Conservation (phyloP, 306 rosid genomes). For the Quercus gilva region DNA sequence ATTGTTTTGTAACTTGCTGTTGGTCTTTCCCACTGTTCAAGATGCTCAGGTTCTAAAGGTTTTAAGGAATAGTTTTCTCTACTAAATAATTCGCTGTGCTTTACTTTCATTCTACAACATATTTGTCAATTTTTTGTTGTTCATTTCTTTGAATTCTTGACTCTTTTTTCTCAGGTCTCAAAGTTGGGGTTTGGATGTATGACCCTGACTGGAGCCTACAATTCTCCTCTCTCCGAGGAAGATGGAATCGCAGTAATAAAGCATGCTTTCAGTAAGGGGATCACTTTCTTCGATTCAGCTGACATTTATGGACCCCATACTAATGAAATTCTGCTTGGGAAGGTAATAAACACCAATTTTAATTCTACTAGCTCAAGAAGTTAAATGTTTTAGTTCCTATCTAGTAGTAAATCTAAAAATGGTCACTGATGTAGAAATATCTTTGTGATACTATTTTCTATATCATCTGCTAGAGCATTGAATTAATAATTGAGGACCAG, state of each 20-base stretch:
- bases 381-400: too few species aligned
- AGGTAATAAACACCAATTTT: constrained; percentile 12
- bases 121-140: not conserved
- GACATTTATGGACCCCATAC: constrained; percentile 30
- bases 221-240: constrained; percentile 29
- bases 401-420: not conserved
- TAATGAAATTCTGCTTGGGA: constrained; percentile 41
- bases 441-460: too few species aligned
- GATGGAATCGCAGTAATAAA: constrained; percentile 17
- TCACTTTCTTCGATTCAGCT: constrained; percentile 42
- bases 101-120: too few species aligned
- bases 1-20: too few species aligned
- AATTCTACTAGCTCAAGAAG: too few species aligned
- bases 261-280: constrained; percentile 17
- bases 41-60: too few species aligned
- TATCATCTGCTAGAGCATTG: too few species aligned
- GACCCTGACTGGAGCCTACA: constrained; percentile 33
- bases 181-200: constrained; percentile 48
- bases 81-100: too few species aligned
- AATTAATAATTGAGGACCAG: too few species aligned
- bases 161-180: constrained; percentile 30
- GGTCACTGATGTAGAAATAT: not conserved
- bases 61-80: too few species aligned
- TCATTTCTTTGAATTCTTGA: not conserved
- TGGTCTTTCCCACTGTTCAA: too few species aligned